Evolutionary conservation across 129 eudicot species (phyloP).

Genomic region (Chrysanthemum makinoi): DNA sequence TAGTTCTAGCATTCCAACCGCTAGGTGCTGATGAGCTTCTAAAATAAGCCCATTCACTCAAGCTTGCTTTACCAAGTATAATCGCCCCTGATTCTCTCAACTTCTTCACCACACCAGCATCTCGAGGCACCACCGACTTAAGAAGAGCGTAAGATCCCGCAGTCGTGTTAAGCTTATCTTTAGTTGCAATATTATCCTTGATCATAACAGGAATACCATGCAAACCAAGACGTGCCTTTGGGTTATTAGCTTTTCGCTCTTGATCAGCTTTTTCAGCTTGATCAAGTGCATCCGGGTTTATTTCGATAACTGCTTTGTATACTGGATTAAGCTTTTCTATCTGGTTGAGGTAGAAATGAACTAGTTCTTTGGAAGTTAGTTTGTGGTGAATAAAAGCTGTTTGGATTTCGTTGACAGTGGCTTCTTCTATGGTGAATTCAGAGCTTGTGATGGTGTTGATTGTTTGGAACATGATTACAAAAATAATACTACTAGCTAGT

Average conservation of each 20-base stretch:
- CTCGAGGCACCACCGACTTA: conserved; percentile 45
- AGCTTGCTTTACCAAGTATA: conserved; percentile 60
- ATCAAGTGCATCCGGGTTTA: conserved; percentile 58
- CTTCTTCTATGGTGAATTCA: conserved; percentile 36
- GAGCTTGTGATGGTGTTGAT: conserved; percentile 3
- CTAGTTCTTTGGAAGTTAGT: conserved; percentile 53
- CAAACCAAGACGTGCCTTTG: conserved; percentile 19
- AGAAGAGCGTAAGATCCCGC: conserved; percentile 62
- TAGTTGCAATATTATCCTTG: conserved; percentile 63
- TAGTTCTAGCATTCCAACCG: conserved; percentile 46
- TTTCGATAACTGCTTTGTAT: conserved; percentile 53
- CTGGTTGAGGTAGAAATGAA: conserved; percentile 41
- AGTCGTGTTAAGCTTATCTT: conserved; percentile 63
- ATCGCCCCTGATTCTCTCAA: conserved; percentile 53
- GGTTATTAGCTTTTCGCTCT: conserved; percentile 27
- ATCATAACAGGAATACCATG: conserved; percentile 61
- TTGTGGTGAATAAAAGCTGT: conserved; percentile 46
- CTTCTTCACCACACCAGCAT: conserved; percentile 60
- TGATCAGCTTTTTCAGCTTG: conserved; percentile 50
- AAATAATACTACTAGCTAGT: neutral
- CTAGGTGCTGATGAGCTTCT: conserved; percentile 21
- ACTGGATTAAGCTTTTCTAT: conserved; percentile 47
- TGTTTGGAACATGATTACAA: conserved; percentile 1
- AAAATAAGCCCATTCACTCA: conserved; percentile 48
- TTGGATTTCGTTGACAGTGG: conserved; percentile 42